A percentile compares a stretch with the other conserved stretches of the same genome.
Evolutionary conservation across 768 basidiomycete genomes (phyloP).

Genomic region (Suillus americanus): DNA sequence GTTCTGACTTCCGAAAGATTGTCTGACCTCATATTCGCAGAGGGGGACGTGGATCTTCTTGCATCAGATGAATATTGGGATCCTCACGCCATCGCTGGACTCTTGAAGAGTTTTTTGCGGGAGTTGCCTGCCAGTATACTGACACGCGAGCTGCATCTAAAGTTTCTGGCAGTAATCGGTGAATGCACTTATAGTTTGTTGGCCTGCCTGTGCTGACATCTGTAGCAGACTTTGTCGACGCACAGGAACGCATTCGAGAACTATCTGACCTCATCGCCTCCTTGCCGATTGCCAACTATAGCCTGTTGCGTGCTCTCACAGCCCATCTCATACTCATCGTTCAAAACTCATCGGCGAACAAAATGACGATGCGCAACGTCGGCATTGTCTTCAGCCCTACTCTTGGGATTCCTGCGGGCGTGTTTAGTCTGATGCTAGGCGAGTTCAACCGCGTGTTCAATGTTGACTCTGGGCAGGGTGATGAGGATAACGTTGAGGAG

Average conservation of each 20-base stretch:
- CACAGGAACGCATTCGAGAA: slow-evolving; percentile 85
- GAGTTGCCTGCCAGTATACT: slow-evolving; percentile 92
- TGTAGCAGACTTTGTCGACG: slow-evolving; percentile 77
- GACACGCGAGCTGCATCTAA: slow-evolving; percentile 87
- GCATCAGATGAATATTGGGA: slow-evolving; percentile 93
- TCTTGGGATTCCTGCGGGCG: slow-evolving; percentile 94
- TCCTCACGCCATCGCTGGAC: slow-evolving; percentile 94
- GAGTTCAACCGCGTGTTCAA: slow-evolving; percentile 95
- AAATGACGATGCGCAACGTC: slow-evolving; percentile 99
- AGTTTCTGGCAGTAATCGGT: slow-evolving; percentile 94
- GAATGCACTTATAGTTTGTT: slow-evolving; percentile 30
- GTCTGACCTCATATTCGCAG: slow-evolving; percentile 41
- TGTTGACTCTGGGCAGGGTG: slow-evolving; percentile 47
- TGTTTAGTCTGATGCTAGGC: slow-evolving; percentile 91
- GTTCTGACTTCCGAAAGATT: slow-evolving; percentile 10
- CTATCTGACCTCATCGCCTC: slow-evolving; percentile 82
- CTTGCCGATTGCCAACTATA: slow-evolving; percentile 91
- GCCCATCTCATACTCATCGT: slow-evolving; percentile 96
- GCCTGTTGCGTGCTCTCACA: slow-evolving; percentile 87
- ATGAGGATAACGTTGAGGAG: slow-evolving; percentile 34
- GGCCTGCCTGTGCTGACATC: slow-evolving; percentile 14
- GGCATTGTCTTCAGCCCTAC: slow-evolving; percentile 99
- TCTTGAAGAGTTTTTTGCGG: slow-evolving; percentile 90
- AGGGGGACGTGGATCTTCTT: slow-evolving; percentile 94
- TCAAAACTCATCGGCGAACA: slow-evolving; percentile 86